Conservation (phyloP, 768 basidiomycete genomes). For the Cubamyces lactineus region DNA sequence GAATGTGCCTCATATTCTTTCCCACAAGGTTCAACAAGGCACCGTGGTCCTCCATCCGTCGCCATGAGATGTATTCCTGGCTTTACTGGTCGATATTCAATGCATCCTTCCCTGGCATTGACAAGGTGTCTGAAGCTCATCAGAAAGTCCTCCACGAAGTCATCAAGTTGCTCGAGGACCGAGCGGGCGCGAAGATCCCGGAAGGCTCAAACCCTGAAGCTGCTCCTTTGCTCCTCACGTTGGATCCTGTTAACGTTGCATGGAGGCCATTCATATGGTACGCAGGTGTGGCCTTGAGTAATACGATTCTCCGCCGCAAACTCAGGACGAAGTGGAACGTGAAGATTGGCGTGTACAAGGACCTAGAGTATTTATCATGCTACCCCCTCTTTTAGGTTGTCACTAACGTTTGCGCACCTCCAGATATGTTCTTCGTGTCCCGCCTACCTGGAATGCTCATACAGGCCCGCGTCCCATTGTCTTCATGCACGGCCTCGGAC, state of each 20-base stretch:
- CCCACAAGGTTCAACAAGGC: conserved; percentile 71
- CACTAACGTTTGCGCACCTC: background rate
- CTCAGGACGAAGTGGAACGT: conserved; percentile 48
- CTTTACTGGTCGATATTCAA: conserved; percentile 86
- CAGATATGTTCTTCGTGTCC: conserved; percentile 78
- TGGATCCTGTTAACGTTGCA: conserved; percentile 74
- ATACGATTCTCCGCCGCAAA: conserved; percentile 49
- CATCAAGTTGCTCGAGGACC: conserved; percentile 66
- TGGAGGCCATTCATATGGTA: conserved; percentile 75
- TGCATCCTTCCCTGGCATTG: conserved; percentile 55
- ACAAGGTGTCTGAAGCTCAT: conserved; percentile 50
- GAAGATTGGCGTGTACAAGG: conserved; percentile 53
- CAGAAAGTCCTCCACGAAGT: conserved; percentile 59
- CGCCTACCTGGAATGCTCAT: conserved; percentile 62
- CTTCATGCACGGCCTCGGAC: conserved; percentile 87
- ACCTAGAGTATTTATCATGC: conserved; percentile 61
- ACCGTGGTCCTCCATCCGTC: conserved; percentile 72
- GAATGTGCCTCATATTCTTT: background rate
- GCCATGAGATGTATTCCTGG: conserved; percentile 69
- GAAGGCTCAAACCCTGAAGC: conserved; percentile 58
- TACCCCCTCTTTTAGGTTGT: background rate
- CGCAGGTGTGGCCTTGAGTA: conserved; percentile 50
- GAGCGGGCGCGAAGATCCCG: conserved; percentile 66
- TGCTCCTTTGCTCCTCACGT: conserved; percentile 66
- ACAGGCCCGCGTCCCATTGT: conserved; percentile 71